phyloP scores from a whole-genome alignment of 495 filamentous ascomycete species.

The Lasiosphaeriaceae sp. region DNA sequence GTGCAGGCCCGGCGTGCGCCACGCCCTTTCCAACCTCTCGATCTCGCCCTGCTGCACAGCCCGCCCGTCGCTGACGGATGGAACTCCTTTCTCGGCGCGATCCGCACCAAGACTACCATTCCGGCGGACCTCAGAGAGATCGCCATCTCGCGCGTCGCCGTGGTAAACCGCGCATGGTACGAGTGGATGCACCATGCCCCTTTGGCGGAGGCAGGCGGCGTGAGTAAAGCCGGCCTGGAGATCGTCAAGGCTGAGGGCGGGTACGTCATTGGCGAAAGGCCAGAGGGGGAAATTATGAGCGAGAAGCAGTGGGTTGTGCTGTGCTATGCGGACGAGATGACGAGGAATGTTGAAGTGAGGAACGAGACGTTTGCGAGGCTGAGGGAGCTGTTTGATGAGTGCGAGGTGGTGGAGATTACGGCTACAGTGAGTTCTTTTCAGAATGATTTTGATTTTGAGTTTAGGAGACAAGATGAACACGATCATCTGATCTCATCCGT shows the following conservation, averaged over 20 bases:
- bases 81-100: constrained; percentile 74
- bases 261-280: constrained; percentile 2
- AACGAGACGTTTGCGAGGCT: constrained; percentile 61
- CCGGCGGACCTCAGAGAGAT: constrained; percentile 61
- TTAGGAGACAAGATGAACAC: too few species aligned
- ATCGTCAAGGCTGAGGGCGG: constrained; percentile 19
- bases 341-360: constrained; percentile 56
- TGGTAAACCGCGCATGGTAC: constrained; percentile 68
- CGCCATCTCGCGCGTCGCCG: constrained; percentile 70
- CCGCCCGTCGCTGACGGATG: constrained; percentile 72
- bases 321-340: constrained; percentile 74
- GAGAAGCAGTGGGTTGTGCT: constrained; percentile 62
- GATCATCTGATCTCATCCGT: too few species aligned
- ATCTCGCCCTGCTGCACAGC: constrained; percentile 70
- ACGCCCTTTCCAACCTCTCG: constrained; percentile 62
- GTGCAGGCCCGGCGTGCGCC: constrained; percentile 61
- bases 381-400: constrained; percentile 56
- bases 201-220: constrained; percentile 45
- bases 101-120: constrained; percentile 63
- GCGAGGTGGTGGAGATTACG: constrained; percentile 73
- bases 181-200: constrained; percentile 78
- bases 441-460: too few species aligned
- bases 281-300: constrained; percentile 34
- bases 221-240: constrained; percentile 48
- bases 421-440: constrained; percentile 54